These are phyloP conservation scores for Schizopora paradoxa DNA, from an alignment of 1,284 basidiomycete species.

Conservation along the genomic window DNA sequence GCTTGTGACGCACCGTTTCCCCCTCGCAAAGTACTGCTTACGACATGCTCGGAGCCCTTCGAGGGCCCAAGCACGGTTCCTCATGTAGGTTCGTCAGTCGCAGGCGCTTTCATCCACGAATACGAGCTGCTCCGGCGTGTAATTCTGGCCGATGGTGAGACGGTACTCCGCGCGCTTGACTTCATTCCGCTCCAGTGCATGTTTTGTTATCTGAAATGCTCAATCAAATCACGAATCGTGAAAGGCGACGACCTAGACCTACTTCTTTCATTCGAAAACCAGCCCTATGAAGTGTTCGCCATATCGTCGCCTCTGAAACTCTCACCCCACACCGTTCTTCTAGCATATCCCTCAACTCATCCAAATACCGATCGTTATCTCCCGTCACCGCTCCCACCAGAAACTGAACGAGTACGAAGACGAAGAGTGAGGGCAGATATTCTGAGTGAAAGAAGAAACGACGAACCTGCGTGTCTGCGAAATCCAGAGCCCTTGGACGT, in stretches of 20 bases:
- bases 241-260: not conserved
- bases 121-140: slow-evolving; percentile 28
- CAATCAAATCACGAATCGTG: not conserved
- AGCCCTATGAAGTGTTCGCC: slow-evolving; percentile 17
- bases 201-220: slow-evolving; percentile 21
- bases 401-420: too few relatives aligned
- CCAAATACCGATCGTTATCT: slow-evolving; percentile 16
- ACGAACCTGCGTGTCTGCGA: too few relatives aligned
- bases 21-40: slow-evolving; percentile 30
- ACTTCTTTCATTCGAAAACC: slow-evolving; percentile 27
- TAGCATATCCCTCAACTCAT: slow-evolving; percentile 15
- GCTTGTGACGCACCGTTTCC: slow-evolving; percentile 24
- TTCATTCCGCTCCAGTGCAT: slow-evolving; percentile 25
- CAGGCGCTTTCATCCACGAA: slow-evolving; percentile 32
- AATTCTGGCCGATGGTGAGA: slow-evolving; percentile 22
- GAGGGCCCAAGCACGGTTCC: slow-evolving; percentile 27
- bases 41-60: slow-evolving; percentile 23
- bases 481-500: too few relatives aligned
- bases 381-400: too few relatives aligned
- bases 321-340: slow-evolving; percentile 12
- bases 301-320: slow-evolving; percentile 21
- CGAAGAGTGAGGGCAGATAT: too few relatives aligned
- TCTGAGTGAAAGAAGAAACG: too few relatives aligned
- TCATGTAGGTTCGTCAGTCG: slow-evolving; percentile 24
- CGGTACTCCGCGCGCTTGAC: slow-evolving; percentile 21